Evolutionary conservation across 148 eudicot genomes (phyloP), one percentile per base, ranked within the genome.

Genomic region (Chenopodium berlandieri): DNA sequence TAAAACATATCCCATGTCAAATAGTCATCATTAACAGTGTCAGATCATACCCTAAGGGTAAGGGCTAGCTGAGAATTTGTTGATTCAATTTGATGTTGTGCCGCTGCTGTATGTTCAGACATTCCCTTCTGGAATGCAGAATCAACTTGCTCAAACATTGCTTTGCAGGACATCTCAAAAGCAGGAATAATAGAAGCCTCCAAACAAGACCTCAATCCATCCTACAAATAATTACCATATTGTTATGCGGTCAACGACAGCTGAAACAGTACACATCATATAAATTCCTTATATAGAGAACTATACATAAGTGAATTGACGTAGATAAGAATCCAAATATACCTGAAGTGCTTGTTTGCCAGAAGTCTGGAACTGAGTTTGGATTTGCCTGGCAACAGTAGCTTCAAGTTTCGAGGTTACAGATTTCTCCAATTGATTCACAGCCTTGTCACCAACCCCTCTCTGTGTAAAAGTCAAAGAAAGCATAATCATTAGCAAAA

Each of bases 111-210:
- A 74, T 96, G 95, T 84, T 96, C 98, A 76, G 81, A 75, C 90
- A 94, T 89, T 78, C 99, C 99, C 88, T 94, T 96, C 89, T 92
- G 97, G 80, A 96, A 96, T 69, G 97, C 83, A 79, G 90, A 63
- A 79, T 96, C 94, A 82, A 96, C 92, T 93, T 96, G 99, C 87
- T 96, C 98, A 90, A 96, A 96, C 95, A 96, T 94, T 47, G 95
- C 83, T 86, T 91, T 90, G 88, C 99, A 94, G 62, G 99, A 87
- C 91, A 84, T 86, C 91, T 96, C 98, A 78, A 94, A 94, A 75
- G 95, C 97, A 81, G 99, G 99, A 72, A 94, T 82, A 13, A 96
- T 80, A 77, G 93, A 90, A 76, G 84, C 85, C 87, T 96, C 99
- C 85, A 96, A 73, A 87, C 88, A 89, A 79, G 92, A 87, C 85